phyloP scores from a whole-genome alignment of 768 basidiomycete species.

The Cystofilobasidium ferigula region DNA sequence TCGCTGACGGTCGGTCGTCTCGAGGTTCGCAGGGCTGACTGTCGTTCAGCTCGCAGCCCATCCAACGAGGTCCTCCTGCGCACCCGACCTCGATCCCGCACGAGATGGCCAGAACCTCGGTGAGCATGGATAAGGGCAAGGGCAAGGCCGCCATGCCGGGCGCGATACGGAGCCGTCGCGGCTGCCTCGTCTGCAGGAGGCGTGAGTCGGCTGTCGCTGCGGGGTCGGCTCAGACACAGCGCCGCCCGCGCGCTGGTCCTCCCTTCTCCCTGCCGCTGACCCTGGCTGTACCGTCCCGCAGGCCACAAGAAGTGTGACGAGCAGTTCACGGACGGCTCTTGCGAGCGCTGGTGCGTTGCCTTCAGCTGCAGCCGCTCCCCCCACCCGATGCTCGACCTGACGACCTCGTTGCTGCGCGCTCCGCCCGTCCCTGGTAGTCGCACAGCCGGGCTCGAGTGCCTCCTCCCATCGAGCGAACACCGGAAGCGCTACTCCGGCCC shows the following conservation, averaged over 20 bases:
- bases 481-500: not conserved
- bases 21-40: too few species aligned
- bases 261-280: too few species aligned
- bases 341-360: not conserved
- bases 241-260: too few species aligned
- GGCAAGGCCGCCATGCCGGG: not conserved
- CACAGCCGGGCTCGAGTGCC: not conserved
- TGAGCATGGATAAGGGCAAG: not conserved
- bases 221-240: too few species aligned
- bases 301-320: conserved; percentile 8
- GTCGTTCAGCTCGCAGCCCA: too few species aligned
- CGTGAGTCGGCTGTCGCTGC: not conserved
- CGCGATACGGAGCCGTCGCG: not conserved
- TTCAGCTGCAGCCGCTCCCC: too few species aligned
- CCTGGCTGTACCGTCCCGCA: not conserved
- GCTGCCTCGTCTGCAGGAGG: not conserved
- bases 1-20: too few species aligned
- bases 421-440: not conserved
- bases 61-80: too few species aligned
- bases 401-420: too few species aligned
- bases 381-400: too few species aligned
- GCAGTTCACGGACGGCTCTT: not conserved
- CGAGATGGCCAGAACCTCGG: not conserved
- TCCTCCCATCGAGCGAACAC: not conserved
- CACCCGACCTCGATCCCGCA: not conserved